Conservation (phyloP, 768 basidiomycete genomes). For the Phaeotremella fagi region DNA sequence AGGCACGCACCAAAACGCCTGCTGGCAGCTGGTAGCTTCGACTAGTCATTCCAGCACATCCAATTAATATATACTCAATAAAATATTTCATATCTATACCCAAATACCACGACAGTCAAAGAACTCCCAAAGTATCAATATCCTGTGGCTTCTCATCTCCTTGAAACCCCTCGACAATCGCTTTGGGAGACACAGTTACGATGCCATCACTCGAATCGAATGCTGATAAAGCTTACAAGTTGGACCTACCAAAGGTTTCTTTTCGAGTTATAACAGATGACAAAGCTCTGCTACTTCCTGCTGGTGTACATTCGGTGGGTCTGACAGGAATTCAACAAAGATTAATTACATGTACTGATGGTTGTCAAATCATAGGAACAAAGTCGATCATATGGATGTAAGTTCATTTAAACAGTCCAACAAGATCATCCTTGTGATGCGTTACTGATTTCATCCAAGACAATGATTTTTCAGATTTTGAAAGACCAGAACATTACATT, state of each 20-base stretch:
- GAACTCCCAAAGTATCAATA: no score
- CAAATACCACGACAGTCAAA: no score
- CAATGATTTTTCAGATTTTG: constrained; percentile 55
- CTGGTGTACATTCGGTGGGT: constrained; percentile 31
- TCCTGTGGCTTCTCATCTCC: no score
- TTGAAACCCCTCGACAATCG: no score
- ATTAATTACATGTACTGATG: constrained; percentile 1
- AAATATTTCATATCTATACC: no score
- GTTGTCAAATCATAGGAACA: constrained; percentile 21
- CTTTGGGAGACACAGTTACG: neutral
- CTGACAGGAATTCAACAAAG: constrained; percentile 1
- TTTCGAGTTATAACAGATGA: constrained; percentile 40
- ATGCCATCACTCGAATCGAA: constrained; percentile 32
- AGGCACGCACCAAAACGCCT: no score
- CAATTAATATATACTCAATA: no score
- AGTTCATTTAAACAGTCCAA: neutral
- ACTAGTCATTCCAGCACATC: no score
- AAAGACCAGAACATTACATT: constrained; percentile 77
- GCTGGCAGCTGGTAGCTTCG: no score
- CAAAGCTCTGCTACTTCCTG: constrained; percentile 17
- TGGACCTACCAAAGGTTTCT: constrained; percentile 41
- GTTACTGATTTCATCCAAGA: constrained; percentile 19
- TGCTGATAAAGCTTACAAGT: constrained; percentile 28
- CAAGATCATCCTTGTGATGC: neutral
- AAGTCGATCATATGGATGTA: constrained; percentile 39